A percentile compares a stretch with the other conserved stretches of the same genome.
These are phyloP conservation scores for Scheffersomyces ergatensis DNA, from an alignment of 805 yeast genomes.

Conservation along the genomic window DNA sequence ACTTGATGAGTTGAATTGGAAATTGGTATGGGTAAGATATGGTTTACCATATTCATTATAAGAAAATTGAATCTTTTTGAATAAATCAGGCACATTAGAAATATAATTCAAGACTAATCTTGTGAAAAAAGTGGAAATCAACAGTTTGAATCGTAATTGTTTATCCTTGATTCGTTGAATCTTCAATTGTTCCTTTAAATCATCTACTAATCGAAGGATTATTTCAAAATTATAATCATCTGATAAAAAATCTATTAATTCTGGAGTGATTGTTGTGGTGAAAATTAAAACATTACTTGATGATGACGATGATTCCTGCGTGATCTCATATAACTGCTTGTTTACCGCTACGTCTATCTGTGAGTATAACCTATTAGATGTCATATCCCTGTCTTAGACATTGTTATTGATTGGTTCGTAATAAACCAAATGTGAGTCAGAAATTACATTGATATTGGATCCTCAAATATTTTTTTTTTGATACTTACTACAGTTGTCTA, in stretches of 20 bases:
- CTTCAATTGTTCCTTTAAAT: slow-evolving; percentile 35
- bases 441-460: too few species aligned
- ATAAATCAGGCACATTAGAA: slow-evolving; percentile 1
- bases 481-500: too few species aligned
- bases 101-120: slow-evolving; percentile 35
- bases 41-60: slow-evolving; percentile 60
- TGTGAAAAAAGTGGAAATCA: slow-evolving; percentile 48
- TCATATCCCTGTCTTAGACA: too few species aligned
- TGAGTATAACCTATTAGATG: too few species aligned
- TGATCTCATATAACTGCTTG: background rate
- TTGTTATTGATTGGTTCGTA: too few species aligned
- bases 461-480: too few species aligned
- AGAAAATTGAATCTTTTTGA: slow-evolving; percentile 21
- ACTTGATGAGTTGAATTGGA: slow-evolving; percentile 55
- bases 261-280: slow-evolving; percentile 11
- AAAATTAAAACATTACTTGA: slow-evolving; percentile 6
- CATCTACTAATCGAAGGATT: slow-evolving; percentile 43
- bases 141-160: slow-evolving; percentile 30
- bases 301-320: too few species aligned
- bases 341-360: background rate
- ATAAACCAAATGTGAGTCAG: too few species aligned
- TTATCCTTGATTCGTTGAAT: slow-evolving; percentile 39
- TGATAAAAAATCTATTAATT: slow-evolving; percentile 12
- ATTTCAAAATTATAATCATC: slow-evolving; percentile 48
- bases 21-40: background rate